A percentile compares a stretch with the other conserved stretches of the same genome.
Conservation (phyloP, 179 eudicot genomes). For the Silene vulgaris region DNA sequence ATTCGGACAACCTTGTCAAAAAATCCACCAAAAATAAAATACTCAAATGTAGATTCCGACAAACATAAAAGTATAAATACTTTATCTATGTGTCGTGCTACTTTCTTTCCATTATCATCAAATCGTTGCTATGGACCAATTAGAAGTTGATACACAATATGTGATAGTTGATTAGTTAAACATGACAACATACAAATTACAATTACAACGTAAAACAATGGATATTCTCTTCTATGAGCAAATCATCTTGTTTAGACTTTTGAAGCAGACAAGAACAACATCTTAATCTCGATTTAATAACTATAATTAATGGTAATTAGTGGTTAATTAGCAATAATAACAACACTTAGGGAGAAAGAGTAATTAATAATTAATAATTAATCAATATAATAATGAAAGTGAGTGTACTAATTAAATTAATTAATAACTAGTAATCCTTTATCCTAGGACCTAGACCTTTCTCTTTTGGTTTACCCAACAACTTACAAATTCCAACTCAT, state of each 20-base stretch:
- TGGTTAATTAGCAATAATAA: constrained; percentile 9
- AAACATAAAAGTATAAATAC: neutral
- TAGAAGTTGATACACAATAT: neutral
- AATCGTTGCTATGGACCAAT: neutral
- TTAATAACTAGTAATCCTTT: neutral
- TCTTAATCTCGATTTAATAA: constrained; percentile 6
- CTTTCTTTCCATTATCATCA: neutral
- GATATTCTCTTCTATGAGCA: neutral
- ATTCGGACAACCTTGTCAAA: too few species aligned
- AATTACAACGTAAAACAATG: neutral
- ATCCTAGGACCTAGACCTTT: neutral
- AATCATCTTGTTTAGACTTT: constrained; percentile 6
- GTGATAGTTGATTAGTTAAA: neutral
- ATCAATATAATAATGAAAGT: too few species aligned
- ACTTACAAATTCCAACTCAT: neutral
- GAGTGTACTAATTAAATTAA: too few species aligned
- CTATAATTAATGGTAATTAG: constrained; percentile 8
- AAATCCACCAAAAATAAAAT: too few species aligned
- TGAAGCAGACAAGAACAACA: neutral
- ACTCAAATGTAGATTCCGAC: neutral
- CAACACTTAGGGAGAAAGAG: neutral
- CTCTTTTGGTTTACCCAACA: neutral
- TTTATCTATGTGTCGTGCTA: too few species aligned
- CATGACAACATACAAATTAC: neutral
- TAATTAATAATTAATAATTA: too few species aligned